Evolutionary conservation across 2,329 filamentous ascomycete species (phyloP).

Genomic region (Cytospora mali): DNA sequence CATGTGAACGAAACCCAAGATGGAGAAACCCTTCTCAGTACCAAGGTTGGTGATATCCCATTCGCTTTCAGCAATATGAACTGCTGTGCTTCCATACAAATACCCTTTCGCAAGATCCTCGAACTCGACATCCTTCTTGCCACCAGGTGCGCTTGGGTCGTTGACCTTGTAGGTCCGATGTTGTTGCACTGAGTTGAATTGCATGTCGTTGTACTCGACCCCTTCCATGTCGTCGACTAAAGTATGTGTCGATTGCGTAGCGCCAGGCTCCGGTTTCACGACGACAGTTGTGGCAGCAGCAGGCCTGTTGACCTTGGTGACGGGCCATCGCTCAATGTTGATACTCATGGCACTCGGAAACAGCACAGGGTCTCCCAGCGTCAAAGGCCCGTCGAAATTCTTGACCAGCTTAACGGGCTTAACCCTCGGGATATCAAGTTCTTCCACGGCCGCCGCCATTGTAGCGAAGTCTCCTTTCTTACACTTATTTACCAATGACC

Average conservation of each 20-base stretch:
- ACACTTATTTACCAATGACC: constrained; percentile 66
- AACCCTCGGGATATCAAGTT: constrained; percentile 74
- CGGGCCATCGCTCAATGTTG: constrained; percentile 87
- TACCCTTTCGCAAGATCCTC: constrained; percentile 92
- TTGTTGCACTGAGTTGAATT: constrained; percentile 72
- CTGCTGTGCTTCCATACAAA: constrained; percentile 88
- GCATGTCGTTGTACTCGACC: constrained; percentile 46
- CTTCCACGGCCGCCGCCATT: constrained; percentile 79
- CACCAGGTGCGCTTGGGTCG: constrained; percentile 72
- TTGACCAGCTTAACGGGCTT: constrained; percentile 77
- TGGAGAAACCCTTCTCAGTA: constrained; percentile 72
- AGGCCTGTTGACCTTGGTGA: constrained; percentile 75
- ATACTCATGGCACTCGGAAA: constrained; percentile 79
- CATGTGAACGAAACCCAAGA: constrained; percentile 82
- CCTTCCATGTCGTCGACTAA: constrained; percentile 51
- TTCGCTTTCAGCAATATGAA: constrained; percentile 85
- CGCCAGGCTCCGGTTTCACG: constrained; percentile 50
- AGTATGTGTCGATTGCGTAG: constrained; percentile 55
- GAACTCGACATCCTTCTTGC: constrained; percentile 78
- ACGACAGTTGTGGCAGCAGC: constrained; percentile 80
- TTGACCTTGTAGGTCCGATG: constrained; percentile 80
- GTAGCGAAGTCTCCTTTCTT: constrained; percentile 75
- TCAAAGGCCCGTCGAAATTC: constrained; percentile 78
- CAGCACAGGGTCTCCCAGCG: constrained; percentile 73
- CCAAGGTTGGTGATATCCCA: constrained; percentile 87